Evolutionary conservation across 306 rosid genomes (phyloP), one percentile per base, ranked within the genome.

Genomic region (Bauhinia variegata): DNA sequence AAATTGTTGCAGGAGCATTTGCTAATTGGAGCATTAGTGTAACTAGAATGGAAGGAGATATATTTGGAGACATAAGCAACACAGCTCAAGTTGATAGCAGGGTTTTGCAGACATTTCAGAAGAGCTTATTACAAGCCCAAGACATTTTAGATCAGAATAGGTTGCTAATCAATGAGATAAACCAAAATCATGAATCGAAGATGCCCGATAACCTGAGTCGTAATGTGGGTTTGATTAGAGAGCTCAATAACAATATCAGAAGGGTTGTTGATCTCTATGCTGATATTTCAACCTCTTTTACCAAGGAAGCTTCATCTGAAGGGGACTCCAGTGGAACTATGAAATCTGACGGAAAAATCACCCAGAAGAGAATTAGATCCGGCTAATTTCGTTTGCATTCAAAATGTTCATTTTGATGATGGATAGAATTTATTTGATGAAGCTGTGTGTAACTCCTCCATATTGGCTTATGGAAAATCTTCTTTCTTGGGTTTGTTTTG

Each of bases 181-280:
- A 91, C 80, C 97, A 88, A 60, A 91, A 91, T 58, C 97, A 91
- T 0, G 92, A 84, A 79, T 88, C 96, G 8, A 86, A 82, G 80
- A 81, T 78, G 67, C 95, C 96, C 0, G 91, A 88, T 72, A 86
- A 86, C 77, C 74, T 87, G 80, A 90, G 63, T 76, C 57, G 93
- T 43, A 91, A 88, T 15, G 97, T 86, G 33, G 86, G 96, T 46
- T 83, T 91, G 84, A 91, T 91, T 68, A 79, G 85, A 72, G 97
- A 91, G 78, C 96, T 91, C 9, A 91, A 88, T 76, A 91, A 81
- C 84, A 91, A 91, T 58, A 90, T 90, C 79, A 82, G 86, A 81
- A 84, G 97, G 79, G 97, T 91, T 61, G 97, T 91, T 59, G 96
- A 91, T 85, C 91, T 91, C 57, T 91, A 91, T 78, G 96, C 91